Base-by-base conservation (phyloP, 257 asterid species). In the Cinchona pubescens region DNA sequence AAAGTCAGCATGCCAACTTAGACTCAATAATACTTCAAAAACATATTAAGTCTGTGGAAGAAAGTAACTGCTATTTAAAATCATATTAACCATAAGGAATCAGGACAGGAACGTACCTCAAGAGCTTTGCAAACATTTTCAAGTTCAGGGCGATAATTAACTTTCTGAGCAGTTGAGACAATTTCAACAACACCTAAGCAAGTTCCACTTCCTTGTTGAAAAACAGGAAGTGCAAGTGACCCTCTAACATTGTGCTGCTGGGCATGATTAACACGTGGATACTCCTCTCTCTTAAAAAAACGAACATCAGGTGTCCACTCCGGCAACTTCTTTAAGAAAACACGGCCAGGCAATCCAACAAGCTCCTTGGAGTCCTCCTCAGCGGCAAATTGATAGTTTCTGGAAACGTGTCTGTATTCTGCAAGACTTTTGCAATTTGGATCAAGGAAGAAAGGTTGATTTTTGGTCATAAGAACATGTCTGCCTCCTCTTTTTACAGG, bases 261-360 rank as follows among this genome's bases (percentile, higher is more conserved):
- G 0, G 96, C 96, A 68, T 87, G 67, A 21, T 8, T 82, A 74
- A 88, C 79, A 1, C 96, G 88, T 0, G 94, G 89, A 71, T 90
- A 90, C 78, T 90, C 96, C 71, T 90, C 96, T 7, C 77, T 67
- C 71, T 74, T 86, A 84, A 90, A 90, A 61, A 76, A 88, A 0
- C 88, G 96, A 69, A 90, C 96, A 78, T 90, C 96, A 4, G 96
- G 96, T 5, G 96, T 90, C 88, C 94, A 88, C 73, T 90, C 96
- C 0, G 96, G 94, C 76, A 90, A 79, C 83, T 87, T 90, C 48
- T 86, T 90, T 87, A 87, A 79, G 91, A 87, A 90, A 56, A 90
- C 96, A 0, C 96, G 90, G 14, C 94, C 92, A 0, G 96, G 94
- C 83, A 90, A 67, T 14, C 96, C 96, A 14, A 69, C 72, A 14